Conservation (phyloP, 108 stramenopile genomes). For the Conticribra guillardii region DNA sequence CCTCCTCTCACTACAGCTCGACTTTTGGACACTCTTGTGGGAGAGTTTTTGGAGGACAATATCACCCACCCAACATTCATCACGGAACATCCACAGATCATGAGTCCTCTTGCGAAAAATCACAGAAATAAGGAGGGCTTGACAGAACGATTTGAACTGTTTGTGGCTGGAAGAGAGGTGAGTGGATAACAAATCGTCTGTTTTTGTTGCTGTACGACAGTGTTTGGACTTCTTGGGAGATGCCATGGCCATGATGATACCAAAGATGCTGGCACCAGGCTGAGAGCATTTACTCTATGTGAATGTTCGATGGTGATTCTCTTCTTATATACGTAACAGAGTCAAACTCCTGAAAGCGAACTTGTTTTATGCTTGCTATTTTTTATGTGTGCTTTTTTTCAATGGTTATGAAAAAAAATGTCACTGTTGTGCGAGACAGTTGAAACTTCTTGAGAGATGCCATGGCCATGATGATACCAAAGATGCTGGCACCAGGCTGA, state of each 20-base stretch:
- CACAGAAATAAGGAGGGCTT: constrained; percentile 93
- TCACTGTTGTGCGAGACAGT: not conserved
- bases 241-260: constrained; percentile 40
- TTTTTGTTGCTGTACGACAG: not conserved
- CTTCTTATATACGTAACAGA: constrained; percentile 48
- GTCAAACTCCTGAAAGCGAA: too few relatives aligned
- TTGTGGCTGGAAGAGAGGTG: constrained; percentile 96
- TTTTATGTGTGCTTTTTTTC: too few relatives aligned
- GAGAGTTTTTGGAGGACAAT: constrained; percentile 94
- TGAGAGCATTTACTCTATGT: constrained; percentile 23
- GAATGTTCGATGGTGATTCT: constrained; percentile 48
- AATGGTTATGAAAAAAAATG: too few relatives aligned
- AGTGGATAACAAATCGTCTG: constrained; percentile 17
- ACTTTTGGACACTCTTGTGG: constrained; percentile 96
- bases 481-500: constrained; percentile 54
- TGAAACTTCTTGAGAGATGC: not conserved
- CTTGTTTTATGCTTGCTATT: too few relatives aligned
- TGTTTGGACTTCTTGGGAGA: not conserved
- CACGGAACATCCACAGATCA: constrained; percentile 97
- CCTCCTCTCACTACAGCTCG: constrained; percentile 96
- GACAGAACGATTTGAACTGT: constrained; percentile 99
- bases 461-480: constrained; percentile 43
- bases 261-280: constrained; percentile 53
- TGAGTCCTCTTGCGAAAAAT: constrained; percentile 99
- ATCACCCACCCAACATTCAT: constrained; percentile 91